A percentile compares a stretch with the other conserved stretches of the same genome.
phyloP scores from a whole-genome alignment of 768 basidiomycete species.

The Kwoniella dejecticola region DNA sequence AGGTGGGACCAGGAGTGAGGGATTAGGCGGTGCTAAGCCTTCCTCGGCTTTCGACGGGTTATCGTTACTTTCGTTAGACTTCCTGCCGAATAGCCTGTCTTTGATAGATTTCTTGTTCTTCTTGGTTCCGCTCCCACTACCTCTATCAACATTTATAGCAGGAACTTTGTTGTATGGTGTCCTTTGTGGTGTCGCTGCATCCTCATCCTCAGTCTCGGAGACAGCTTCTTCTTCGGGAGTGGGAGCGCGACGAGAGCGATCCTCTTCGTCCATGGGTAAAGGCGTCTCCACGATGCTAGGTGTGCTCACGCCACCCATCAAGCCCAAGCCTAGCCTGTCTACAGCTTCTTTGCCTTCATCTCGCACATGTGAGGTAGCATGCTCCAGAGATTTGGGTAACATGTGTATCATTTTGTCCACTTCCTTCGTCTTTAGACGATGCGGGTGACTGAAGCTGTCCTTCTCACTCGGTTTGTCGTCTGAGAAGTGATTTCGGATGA shows the following conservation, averaged over 20 bases:
- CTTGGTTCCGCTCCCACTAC: slow-evolving; percentile 1
- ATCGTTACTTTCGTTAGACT: slow-evolving; percentile 1
- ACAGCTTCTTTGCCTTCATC: slow-evolving; percentile 38
- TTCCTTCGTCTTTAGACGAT: slow-evolving; percentile 37
- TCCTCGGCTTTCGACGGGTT: slow-evolving; percentile 15
- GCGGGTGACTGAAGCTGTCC: slow-evolving; percentile 46
- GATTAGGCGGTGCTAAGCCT: slow-evolving; percentile 8
- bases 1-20: slow-evolving; percentile 4
- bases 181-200: too few species aligned
- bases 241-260: background rate
- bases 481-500: slow-evolving; percentile 60
- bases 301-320: slow-evolving; percentile 30
- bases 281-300: slow-evolving; percentile 6
- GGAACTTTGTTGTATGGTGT: slow-evolving; percentile 1
- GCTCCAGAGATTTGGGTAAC: slow-evolving; percentile 37
- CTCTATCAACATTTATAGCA: slow-evolving; percentile 9
- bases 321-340: slow-evolving; percentile 41
- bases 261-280: too few species aligned
- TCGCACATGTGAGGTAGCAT: slow-evolving; percentile 38
- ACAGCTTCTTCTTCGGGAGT: slow-evolving; percentile 11
- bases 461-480: slow-evolving; percentile 35
- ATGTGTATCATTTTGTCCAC: slow-evolving; percentile 36
- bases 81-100: slow-evolving; percentile 15
- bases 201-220: slow-evolving; percentile 13
- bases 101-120: slow-evolving; percentile 11